Base-by-base conservation (phyloP, 768 basidiomycete species). In the Suillus subalutaceus region DNA sequence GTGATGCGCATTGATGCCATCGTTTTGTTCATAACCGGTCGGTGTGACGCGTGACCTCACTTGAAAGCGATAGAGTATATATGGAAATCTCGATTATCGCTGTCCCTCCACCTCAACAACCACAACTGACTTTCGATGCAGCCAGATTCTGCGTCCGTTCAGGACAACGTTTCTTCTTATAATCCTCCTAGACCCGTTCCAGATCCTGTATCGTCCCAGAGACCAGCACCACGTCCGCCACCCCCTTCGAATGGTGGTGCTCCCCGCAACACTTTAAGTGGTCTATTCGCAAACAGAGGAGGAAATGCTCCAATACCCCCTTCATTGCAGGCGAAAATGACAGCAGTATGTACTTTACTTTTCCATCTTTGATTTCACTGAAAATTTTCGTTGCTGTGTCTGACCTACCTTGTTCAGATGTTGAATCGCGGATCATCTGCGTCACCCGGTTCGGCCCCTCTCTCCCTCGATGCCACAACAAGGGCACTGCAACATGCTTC, bases 301-400 rank as follows among this genome's bases (percentile, higher is more conserved):
- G 72, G 80, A 50, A 77, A 85, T 23, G 90, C 90, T 0, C 90
- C 91, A 57, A 92, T 99, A 68, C 96, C 96, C 0, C 93, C 96
- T 0, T 85, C 88, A 56, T 84, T 99, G 55, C 95, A 96, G 75
- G 94, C 93, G 68, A 97, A 95, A 82, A 92, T 98, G 91, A 93
- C 92, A 50, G 93, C 91, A 37, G 94, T 96, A 75, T 71, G 87
- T 82, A 52, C 53, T 60, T 7, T 13, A 32, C 32, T 1, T 43
- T 10, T 23, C 46, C 7, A 26, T 50, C 44, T 16, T 41, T 26
- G 15, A 1, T 35, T 55, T 53, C 20, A 18, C 16, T 9, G 56
- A 64, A 69, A 61, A 41, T 3, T 58, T 59, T 64, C 48, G 64
- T 62, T 65, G 6, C 30, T 60, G 41, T 73, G 71, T 74, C 70